phyloP scores from a whole-genome alignment of 306 rosid genomes.

The Canavalia ensiformis region DNA sequence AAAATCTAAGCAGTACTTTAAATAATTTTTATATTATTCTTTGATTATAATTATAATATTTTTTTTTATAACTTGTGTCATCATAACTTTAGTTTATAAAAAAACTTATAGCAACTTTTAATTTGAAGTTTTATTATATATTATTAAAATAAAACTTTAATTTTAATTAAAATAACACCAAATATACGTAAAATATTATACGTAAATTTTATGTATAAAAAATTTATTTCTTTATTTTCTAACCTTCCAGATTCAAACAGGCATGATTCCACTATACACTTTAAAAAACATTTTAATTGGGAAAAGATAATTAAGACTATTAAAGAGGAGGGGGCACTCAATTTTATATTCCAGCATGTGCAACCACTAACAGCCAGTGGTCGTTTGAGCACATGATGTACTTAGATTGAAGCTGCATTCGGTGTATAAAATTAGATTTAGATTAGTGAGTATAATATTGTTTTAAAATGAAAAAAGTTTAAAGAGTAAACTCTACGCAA shows the following conservation, averaged over 20 bases:
- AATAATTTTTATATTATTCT: too few relatives aligned
- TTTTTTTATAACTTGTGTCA: too few relatives aligned
- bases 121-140: too few relatives aligned
- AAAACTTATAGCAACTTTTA: too few relatives aligned
- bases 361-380: conserved; percentile 36
- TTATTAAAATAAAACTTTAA: too few relatives aligned
- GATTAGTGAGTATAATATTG: not conserved
- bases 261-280: conserved; percentile 44
- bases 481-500: conserved; percentile 31
- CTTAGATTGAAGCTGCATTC: not conserved
- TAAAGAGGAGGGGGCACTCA: conserved; percentile 34
- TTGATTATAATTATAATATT: too few relatives aligned
- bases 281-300: conserved; percentile 45
- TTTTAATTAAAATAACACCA: too few relatives aligned
- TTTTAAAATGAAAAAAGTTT: not conserved
- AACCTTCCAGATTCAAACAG: conserved; percentile 10
- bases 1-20: too few relatives aligned
- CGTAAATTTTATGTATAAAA: not conserved
- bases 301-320: conserved; percentile 38
- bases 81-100: too few relatives aligned
- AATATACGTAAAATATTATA: too few relatives aligned
- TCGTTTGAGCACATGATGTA: conserved; percentile 43
- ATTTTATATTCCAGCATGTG: conserved; percentile 45
- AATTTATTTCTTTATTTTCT: not conserved
- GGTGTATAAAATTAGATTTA: not conserved